Evolutionary conservation across 2,329 filamentous ascomycete genomes (phyloP).

Genomic region (Trichoderma polysporum): DNA sequence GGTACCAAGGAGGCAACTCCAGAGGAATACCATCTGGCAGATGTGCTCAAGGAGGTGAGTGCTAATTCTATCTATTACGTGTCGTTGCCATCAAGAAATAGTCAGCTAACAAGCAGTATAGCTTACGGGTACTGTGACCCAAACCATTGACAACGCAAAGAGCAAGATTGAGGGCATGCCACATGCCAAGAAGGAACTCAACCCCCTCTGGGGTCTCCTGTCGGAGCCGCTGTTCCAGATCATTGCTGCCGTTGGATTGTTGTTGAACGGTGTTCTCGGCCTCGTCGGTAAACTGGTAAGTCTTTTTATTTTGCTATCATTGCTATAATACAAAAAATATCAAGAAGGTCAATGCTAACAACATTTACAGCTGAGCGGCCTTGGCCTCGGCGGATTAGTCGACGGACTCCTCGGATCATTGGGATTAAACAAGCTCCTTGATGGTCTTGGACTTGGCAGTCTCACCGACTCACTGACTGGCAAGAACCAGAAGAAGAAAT

Average conservation of each 20-base stretch:
- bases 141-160: slow-evolving; percentile 84
- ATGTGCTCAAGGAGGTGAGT: slow-evolving; percentile 71
- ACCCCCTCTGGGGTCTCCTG: slow-evolving; percentile 81
- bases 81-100: not conserved
- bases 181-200: slow-evolving; percentile 91
- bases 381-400: slow-evolving; percentile 79
- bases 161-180: slow-evolving; percentile 89
- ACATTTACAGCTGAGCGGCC: slow-evolving; percentile 58
- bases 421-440: slow-evolving; percentile 72
- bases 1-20: slow-evolving; percentile 63
- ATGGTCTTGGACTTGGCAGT: slow-evolving; percentile 65
- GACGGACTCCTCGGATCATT: slow-evolving; percentile 76
- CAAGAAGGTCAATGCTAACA: not conserved
- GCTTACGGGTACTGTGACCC: slow-evolving; percentile 75
- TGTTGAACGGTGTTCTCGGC: slow-evolving; percentile 79
- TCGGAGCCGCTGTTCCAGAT: slow-evolving; percentile 91
- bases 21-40: slow-evolving; percentile 82
- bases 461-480: slow-evolving; percentile 45
- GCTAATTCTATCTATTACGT: not conserved
- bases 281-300: slow-evolving; percentile 72
- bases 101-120: slow-evolving; percentile 29
- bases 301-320: too few species aligned
- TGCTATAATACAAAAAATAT: too few species aligned
- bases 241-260: slow-evolving; percentile 79
- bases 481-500: slow-evolving; percentile 40